A percentile compares a stretch with the other conserved stretches of the same genome.
Evolutionary conservation across 345 rosid genomes (phyloP).

Genomic region (Xanthoceras sorbifolium): DNA sequence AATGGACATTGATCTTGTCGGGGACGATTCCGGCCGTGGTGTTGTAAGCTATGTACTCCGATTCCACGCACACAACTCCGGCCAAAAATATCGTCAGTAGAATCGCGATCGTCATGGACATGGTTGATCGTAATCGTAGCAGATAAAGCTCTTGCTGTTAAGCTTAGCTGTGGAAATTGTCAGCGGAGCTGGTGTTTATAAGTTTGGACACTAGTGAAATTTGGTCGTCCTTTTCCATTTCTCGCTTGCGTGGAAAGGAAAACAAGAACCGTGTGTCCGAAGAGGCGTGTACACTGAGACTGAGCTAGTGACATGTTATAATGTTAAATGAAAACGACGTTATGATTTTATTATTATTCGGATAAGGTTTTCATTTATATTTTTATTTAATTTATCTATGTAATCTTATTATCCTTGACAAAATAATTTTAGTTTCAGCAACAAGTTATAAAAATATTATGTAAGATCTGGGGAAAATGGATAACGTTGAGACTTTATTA

Average conservation of each 20-base stretch:
- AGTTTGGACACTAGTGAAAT: not conserved
- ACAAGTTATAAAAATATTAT: too few species aligned
- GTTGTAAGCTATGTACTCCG: constrained; percentile 66
- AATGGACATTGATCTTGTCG: constrained; percentile 82
- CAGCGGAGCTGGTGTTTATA: not conserved
- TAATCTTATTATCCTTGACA: too few species aligned
- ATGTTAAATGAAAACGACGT: not conserved
- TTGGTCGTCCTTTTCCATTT: not conserved
- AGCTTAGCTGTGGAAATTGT: not conserved
- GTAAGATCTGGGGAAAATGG: too few species aligned
- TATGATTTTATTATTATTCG: not conserved
- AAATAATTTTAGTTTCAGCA: too few species aligned
- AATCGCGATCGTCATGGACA: constrained; percentile 18
- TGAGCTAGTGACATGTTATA: not conserved
- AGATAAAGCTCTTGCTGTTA: not conserved
- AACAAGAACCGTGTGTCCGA: not conserved
- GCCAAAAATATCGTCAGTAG: constrained; percentile 22
- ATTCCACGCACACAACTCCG: constrained; percentile 26
- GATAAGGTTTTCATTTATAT: not conserved
- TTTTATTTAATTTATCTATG: too few species aligned
- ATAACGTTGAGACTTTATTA: too few species aligned
- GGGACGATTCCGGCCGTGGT: constrained; percentile 58
- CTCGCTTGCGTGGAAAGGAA: constrained; percentile 1
- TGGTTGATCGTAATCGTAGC: constrained; percentile 2
- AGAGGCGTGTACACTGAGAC: constrained; percentile 1